Conservation (phyloP, 208 protist genomes). For the Trichomonas vaginalis region DNA sequence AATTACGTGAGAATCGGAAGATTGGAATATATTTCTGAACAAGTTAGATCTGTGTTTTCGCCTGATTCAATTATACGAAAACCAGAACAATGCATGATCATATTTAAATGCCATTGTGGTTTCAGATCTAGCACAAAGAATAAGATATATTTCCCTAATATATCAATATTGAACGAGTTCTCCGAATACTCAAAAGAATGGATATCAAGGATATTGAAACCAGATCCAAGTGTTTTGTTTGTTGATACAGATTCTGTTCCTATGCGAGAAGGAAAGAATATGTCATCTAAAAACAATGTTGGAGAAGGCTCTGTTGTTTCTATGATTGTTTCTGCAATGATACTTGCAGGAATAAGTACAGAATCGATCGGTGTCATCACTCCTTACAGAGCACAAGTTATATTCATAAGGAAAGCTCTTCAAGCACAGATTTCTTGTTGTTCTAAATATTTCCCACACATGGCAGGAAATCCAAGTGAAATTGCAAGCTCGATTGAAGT, state of each 20-base stretch:
- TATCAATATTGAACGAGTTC: background rate
- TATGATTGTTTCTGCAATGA: background rate
- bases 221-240: background rate
- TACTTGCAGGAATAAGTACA: background rate
- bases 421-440: background rate
- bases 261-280: background rate
- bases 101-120: conserved; percentile 32
- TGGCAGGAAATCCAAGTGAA: background rate
- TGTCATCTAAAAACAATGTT: background rate
- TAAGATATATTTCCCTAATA: background rate
- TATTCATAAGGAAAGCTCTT: background rate
- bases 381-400: conserved; percentile 34
- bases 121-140: background rate
- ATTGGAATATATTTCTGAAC: background rate
- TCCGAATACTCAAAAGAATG: background rate
- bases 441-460: background rate
- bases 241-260: conserved; percentile 23
- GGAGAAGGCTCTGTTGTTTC: conserved; percentile 1
- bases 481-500: background rate
- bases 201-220: background rate
- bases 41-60: background rate
- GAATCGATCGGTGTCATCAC: conserved; percentile 30
- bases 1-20: conserved; percentile 17
- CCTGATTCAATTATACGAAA: background rate
- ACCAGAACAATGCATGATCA: background rate